Percentiles rank a stretch among this genome's conserved stretches.
phyloP scores from a whole-genome alignment of 2,329 filamentous ascomycete species.

The Colletotrichum cordylinicola region DNA sequence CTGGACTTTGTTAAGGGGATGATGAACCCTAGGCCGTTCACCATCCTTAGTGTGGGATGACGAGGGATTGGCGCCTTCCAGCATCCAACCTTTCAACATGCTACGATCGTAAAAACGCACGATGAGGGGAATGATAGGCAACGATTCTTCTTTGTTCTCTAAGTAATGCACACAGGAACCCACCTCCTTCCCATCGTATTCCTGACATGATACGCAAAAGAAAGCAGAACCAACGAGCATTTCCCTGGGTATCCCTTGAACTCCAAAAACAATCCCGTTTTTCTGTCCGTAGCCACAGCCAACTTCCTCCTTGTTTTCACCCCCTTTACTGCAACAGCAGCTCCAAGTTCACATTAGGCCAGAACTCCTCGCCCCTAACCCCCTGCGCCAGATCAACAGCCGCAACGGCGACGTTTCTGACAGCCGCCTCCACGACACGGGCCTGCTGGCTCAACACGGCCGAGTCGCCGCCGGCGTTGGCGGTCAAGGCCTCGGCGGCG shows the following conservation, averaged over 20 bases:
- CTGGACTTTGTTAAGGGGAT: too few relatives aligned
- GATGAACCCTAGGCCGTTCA: too few relatives aligned
- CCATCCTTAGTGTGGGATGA: too few relatives aligned
- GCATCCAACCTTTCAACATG: not conserved
- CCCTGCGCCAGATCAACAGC: not conserved
- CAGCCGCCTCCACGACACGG: not conserved
- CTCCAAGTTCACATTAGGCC: not conserved
- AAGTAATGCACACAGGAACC: not conserved
- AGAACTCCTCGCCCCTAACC: not conserved
- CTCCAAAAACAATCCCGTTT: not conserved
- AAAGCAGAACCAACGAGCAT: not conserved
- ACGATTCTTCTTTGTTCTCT: not conserved
- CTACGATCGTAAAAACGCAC: accelerated
- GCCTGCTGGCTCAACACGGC: not conserved
- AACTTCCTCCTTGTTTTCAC: too few relatives aligned
- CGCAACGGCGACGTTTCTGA: not conserved
- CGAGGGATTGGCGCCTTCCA: too few relatives aligned
- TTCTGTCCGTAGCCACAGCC: too few relatives aligned
- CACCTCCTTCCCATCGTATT: too few relatives aligned
- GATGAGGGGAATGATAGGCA: accelerated
- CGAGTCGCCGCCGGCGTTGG: accelerated
- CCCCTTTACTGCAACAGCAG: not conserved
- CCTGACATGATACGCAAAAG: accelerated
- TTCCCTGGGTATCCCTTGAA: not conserved
- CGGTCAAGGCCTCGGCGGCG: accelerated